Evolutionary conservation across 2,329 filamentous ascomycete species (phyloP).

Genomic region (Drechslerella stenobrocha): DNA sequence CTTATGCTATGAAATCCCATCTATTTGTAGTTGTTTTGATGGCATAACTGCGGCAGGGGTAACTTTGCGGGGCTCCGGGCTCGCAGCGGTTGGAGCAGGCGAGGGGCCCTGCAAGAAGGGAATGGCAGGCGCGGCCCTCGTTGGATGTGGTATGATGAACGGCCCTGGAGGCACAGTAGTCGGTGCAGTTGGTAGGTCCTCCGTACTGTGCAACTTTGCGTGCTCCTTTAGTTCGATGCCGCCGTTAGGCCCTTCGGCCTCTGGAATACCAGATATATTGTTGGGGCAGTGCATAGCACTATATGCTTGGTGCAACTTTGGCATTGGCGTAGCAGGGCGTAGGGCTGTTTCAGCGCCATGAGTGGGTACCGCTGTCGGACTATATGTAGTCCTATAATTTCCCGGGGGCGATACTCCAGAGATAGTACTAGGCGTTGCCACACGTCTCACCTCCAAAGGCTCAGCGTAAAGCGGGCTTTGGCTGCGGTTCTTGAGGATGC

Average conservation of each 20-base stretch:
- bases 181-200: slow-evolving; percentile 8
- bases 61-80: not conserved
- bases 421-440: not conserved
- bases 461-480: not conserved
- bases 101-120: slow-evolving; percentile 20
- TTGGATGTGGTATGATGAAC: slow-evolving; percentile 27
- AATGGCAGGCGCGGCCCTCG: slow-evolving; percentile 19
- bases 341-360: not conserved
- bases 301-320: slow-evolving; percentile 8
- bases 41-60: not conserved
- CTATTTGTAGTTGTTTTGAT: too few relatives aligned
- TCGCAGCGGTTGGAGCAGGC: slow-evolving; percentile 1
- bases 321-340: slow-evolving; percentile 22
- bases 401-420: slow-evolving; percentile 7
- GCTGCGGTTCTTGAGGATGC: slow-evolving; percentile 16
- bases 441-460: not conserved
- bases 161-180: not conserved
- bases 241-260: slow-evolving; percentile 20
- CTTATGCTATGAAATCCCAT: too few relatives aligned
- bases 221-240: slow-evolving; percentile 22
- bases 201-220: slow-evolving; percentile 1
- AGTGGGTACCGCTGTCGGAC: not conserved
- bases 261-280: slow-evolving; percentile 23
- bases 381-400: not conserved
- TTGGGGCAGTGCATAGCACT: not conserved